These are phyloP conservation scores for Fagus sylvatica DNA, from an alignment of 306 rosid genomes.

Conservation along the genomic window DNA sequence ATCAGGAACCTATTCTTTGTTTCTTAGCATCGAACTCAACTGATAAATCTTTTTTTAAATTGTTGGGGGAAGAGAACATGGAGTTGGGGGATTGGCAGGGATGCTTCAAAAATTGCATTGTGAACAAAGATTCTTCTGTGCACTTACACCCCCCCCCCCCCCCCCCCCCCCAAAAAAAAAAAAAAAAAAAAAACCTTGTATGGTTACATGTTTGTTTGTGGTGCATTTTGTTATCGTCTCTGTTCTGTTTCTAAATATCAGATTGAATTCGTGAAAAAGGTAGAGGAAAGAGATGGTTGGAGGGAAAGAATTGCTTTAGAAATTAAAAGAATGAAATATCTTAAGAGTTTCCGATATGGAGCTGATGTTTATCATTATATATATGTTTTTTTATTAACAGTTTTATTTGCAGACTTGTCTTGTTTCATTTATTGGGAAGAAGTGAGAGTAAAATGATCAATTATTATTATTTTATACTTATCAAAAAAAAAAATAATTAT, in stretches of 20 bases:
- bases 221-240: background rate
- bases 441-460: too few species aligned
- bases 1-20: background rate
- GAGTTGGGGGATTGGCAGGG: slow-evolving; percentile 1
- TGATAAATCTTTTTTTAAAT: background rate
- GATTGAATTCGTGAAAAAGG: background rate
- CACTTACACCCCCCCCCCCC: too few species aligned
- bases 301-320: background rate
- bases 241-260: background rate
- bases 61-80: background rate
- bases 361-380: background rate
- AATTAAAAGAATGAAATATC: background rate
- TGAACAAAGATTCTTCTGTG: background rate
- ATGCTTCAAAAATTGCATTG: background rate
- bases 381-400: background rate
- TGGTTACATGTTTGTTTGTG: background rate
- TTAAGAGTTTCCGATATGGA: background rate
- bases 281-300: slow-evolving; percentile 2
- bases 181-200: background rate
- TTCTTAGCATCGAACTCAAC: background rate
- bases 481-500: too few species aligned
- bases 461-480: too few species aligned
- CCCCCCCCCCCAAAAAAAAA: too few species aligned
- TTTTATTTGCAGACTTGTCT: background rate
- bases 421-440: background rate